These are phyloP conservation scores for Fraxinus angustifolia DNA, from an alignment of 305 asterid genomes.

Conservation along the genomic window DNA sequence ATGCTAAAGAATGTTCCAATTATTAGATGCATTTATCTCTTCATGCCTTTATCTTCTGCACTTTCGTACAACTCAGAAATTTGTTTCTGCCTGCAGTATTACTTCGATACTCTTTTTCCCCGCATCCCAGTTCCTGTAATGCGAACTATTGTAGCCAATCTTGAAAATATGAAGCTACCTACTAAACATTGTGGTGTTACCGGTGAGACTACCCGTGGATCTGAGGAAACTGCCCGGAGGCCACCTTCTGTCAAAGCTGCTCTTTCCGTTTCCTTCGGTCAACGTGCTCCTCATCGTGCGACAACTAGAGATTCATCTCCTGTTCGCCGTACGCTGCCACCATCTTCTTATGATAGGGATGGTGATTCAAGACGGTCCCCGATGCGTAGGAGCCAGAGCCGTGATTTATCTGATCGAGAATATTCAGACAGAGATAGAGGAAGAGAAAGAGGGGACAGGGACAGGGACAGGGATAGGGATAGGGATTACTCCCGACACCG, in stretches of 20 bases:
- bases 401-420: slow-evolving; percentile 64
- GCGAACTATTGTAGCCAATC: slow-evolving; percentile 64
- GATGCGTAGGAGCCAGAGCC: slow-evolving; percentile 58
- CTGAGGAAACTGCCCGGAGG: slow-evolving; percentile 91
- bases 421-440: slow-evolving; percentile 40
- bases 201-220: slow-evolving; percentile 84
- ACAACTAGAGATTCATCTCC: slow-evolving; percentile 96
- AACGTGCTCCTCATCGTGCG: slow-evolving; percentile 98
- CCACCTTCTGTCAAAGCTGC: slow-evolving; percentile 99
- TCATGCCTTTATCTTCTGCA: background rate
- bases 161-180: slow-evolving; percentile 83
- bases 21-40: background rate
- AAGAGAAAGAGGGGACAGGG: background rate
- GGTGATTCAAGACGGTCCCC: slow-evolving; percentile 62
- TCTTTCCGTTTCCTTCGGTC: slow-evolving; percentile 96
- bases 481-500: background rate
- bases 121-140: slow-evolving; percentile 87
- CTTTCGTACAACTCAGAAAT: slow-evolving; percentile 13
- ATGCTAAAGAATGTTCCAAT: background rate
- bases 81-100: slow-evolving; percentile 65
- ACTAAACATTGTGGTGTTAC: slow-evolving; percentile 79
- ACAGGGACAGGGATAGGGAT: slow-evolving; percentile 2
- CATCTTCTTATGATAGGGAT: slow-evolving; percentile 49
- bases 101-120: slow-evolving; percentile 89
- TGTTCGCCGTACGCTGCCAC: slow-evolving; percentile 64